These are phyloP conservation scores for Candida chilensis DNA, from an alignment of 805 yeast genomes.

Conservation along the genomic window DNA sequence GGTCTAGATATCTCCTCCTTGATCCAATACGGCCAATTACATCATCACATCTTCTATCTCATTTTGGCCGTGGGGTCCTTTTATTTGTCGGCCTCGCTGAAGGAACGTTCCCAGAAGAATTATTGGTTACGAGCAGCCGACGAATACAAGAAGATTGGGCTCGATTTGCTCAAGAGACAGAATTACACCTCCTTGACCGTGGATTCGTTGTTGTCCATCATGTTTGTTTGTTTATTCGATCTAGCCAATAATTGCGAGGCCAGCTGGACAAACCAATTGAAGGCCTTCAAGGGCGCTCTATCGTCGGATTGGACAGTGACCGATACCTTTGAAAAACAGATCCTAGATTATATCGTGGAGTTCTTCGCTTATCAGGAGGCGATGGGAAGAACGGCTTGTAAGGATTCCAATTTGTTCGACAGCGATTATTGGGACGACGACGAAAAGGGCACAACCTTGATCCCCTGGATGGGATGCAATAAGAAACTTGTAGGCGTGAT, in stretches of 20 bases:
- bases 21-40: slow-evolving; percentile 1
- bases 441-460: slow-evolving; percentile 3
- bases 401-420: not conserved
- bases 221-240: slow-evolving; percentile 1
- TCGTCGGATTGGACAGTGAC: not conserved
- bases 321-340: not conserved
- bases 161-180: not conserved
- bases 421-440: slow-evolving; percentile 1
- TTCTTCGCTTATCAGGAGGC: slow-evolving; percentile 1
- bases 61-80: not conserved
- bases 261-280: not conserved
- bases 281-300: not conserved
- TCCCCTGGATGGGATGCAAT: slow-evolving; percentile 24
- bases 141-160: not conserved
- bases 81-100: not conserved
- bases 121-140: not conserved
- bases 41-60: slow-evolving; percentile 1
- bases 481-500: slow-evolving; percentile 11
- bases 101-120: not conserved
- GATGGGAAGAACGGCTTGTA: slow-evolving; percentile 1
- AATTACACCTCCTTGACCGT: not conserved
- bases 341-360: not conserved
- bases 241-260: slow-evolving; percentile 1
- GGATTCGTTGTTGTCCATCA: not conserved
- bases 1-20: not conserved